Evolutionary conservation across 257 asterid genomes (phyloP).

Genomic region (Solanum arcanum): DNA sequence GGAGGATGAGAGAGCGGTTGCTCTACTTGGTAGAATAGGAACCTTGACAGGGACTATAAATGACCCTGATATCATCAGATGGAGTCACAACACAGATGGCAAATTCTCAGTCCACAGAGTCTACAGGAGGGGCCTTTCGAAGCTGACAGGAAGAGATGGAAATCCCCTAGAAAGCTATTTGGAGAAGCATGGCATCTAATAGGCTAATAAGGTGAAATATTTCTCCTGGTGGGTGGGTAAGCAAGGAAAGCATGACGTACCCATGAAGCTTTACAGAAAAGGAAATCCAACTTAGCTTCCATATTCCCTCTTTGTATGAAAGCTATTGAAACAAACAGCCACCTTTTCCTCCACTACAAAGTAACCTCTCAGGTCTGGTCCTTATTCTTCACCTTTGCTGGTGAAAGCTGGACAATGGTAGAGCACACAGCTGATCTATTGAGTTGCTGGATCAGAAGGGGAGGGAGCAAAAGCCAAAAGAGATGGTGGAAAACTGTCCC

Average conservation of each 20-base stretch:
- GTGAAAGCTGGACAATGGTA: not conserved
- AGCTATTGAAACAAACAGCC: not conserved
- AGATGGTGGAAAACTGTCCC: not conserved
- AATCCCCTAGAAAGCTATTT: not conserved
- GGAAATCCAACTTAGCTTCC: not conserved
- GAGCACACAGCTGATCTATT: not conserved
- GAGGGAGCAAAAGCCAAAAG: not conserved
- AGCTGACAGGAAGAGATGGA: not conserved
- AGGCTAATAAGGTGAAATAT: not conserved
- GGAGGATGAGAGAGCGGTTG: not conserved
- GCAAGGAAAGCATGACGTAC: not conserved
- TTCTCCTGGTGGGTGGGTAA: not conserved
- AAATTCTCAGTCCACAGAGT: not conserved
- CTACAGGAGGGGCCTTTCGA: not conserved
- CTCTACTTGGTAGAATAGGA: not conserved
- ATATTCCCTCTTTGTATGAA: not conserved
- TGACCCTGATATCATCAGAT: not conserved
- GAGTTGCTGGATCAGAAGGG: not conserved
- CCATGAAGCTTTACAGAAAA: not conserved
- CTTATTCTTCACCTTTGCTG: not conserved
- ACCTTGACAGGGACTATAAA: not conserved
- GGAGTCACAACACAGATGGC: not conserved
- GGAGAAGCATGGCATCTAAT: not conserved
- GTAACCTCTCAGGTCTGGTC: not conserved
- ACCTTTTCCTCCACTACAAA: not conserved